These are phyloP conservation scores for Euphrasia confusa DNA, from an alignment of 257 asterid genomes.

Conservation along the genomic window DNA sequence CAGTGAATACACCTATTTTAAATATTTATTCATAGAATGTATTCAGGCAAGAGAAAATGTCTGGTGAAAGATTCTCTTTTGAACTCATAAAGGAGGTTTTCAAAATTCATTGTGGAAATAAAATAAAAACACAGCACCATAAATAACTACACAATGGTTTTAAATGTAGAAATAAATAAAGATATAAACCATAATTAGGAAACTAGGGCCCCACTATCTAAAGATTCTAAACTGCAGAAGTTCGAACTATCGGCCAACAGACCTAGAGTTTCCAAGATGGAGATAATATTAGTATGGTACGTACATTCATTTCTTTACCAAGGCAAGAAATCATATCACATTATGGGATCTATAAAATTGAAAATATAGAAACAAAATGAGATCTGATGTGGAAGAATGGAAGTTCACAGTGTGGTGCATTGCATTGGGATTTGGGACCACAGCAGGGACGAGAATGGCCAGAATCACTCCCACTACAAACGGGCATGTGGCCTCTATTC, in stretches of 20 bases:
- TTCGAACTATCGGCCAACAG: neutral
- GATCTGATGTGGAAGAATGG: too few species aligned
- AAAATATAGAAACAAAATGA: too few species aligned
- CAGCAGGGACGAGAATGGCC: too few species aligned
- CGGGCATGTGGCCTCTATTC: too few species aligned
- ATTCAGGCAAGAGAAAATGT: neutral
- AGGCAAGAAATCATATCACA: too few species aligned
- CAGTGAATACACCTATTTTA: slow-evolving; percentile 70
- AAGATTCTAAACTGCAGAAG: neutral
- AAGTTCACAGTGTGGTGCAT: too few species aligned
- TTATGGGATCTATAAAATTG: too few species aligned
- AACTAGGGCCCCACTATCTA: neutral
- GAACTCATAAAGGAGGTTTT: neutral
- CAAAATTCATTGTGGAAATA: neutral
- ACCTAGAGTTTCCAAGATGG: neutral
- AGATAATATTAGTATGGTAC: neutral
- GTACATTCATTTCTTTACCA: too few species aligned
- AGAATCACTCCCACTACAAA: too few species aligned
- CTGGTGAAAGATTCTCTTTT: neutral
- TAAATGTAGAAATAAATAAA: neutral
- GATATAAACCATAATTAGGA: neutral
- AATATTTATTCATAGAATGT: slow-evolving; percentile 14
- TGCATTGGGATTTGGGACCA: too few species aligned
- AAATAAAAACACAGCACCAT: neutral
- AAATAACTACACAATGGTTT: neutral